A percentile compares a stretch with the other conserved stretches of the same genome.
Evolutionary conservation across 106 monocot species (phyloP).

Genomic region (Triglochin maritima): DNA sequence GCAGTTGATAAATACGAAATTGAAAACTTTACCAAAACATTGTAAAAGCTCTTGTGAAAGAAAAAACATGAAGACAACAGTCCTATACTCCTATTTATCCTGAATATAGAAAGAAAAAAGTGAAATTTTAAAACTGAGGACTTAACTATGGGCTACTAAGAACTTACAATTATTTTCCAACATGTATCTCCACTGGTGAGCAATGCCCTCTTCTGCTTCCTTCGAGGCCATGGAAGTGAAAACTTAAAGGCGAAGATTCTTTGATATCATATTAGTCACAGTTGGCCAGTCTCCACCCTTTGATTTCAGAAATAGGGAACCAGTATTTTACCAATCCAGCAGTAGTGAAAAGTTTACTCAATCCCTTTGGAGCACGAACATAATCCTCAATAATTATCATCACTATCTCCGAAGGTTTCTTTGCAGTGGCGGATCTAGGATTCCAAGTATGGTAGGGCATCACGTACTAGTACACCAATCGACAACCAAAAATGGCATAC

Average conservation of each 20-base stretch:
- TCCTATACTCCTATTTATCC: too few species aligned
- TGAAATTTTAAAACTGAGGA: too few species aligned
- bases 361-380: conserved; percentile 68
- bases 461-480: too few species aligned
- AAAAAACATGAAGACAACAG: too few species aligned
- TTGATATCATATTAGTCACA: conserved; percentile 69
- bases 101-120: too few species aligned
- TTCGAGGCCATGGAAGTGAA: conserved; percentile 81
- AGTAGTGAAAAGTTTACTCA: conserved; percentile 67
- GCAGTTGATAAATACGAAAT: too few species aligned
- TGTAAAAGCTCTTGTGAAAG: too few species aligned
- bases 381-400: conserved; percentile 97
- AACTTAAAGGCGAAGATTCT: conserved; percentile 69
- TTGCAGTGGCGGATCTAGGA: too few species aligned
- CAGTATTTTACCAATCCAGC: conserved; percentile 76
- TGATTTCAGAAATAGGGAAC: conserved; percentile 65
- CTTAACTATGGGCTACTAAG: background rate
- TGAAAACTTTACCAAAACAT: too few species aligned
- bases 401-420: conserved; percentile 81
- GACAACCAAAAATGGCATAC: too few species aligned
- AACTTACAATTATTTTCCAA: conserved; percentile 90
- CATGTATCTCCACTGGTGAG: conserved; percentile 89
- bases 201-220: conserved; percentile 97
- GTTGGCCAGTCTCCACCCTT: conserved; percentile 88
- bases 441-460: too few species aligned